phyloP scores from a whole-genome alignment of 2,329 filamentous ascomycete genomes.

The Penicillium rolfsii region DNA sequence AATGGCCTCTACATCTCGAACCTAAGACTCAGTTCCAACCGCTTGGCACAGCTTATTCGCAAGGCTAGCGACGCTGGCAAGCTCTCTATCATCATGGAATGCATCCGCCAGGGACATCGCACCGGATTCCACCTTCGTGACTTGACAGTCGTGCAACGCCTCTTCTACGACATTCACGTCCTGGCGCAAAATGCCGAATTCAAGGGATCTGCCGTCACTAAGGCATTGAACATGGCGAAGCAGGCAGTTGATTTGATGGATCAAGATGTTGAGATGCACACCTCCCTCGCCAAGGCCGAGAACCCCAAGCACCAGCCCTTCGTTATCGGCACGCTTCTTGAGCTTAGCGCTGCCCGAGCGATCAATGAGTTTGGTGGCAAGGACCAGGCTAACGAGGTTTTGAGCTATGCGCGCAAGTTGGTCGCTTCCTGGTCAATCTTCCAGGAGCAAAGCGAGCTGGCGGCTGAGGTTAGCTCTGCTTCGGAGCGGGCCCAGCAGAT shows the following conservation, averaged over 20 bases:
- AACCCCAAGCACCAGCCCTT: constrained; percentile 47
- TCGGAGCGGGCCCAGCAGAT: constrained; percentile 34
- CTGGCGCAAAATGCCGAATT: constrained; percentile 40
- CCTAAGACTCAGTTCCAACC: constrained; percentile 27
- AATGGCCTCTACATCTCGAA: constrained; percentile 41
- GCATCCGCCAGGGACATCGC: constrained; percentile 38
- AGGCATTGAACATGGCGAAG: constrained; percentile 40
- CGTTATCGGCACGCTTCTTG: constrained; percentile 49
- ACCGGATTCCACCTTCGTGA: constrained; percentile 44
- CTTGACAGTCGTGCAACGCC: constrained; percentile 33
- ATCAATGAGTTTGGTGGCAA: constrained; percentile 41
- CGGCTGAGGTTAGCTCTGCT: constrained; percentile 20
- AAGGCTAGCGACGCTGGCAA: constrained; percentile 43
- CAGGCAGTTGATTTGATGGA: constrained; percentile 43
- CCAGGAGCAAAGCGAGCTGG: constrained; percentile 29
- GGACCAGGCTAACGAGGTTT: constrained; percentile 47
- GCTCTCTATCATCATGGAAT: constrained; percentile 41
- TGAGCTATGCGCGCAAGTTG: constrained; percentile 44
- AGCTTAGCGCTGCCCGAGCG: constrained; percentile 50
- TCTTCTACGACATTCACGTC: constrained; percentile 45
- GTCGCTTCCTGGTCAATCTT: constrained; percentile 35
- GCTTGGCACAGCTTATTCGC: constrained; percentile 44
- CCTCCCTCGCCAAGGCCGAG: constrained; percentile 20
- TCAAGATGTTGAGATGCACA: constrained; percentile 34
- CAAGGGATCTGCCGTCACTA: constrained; percentile 35